Base-by-base conservation (phyloP, 2,329 filamentous ascomycete species). In the Teratosphaeria gauchensis region DNA sequence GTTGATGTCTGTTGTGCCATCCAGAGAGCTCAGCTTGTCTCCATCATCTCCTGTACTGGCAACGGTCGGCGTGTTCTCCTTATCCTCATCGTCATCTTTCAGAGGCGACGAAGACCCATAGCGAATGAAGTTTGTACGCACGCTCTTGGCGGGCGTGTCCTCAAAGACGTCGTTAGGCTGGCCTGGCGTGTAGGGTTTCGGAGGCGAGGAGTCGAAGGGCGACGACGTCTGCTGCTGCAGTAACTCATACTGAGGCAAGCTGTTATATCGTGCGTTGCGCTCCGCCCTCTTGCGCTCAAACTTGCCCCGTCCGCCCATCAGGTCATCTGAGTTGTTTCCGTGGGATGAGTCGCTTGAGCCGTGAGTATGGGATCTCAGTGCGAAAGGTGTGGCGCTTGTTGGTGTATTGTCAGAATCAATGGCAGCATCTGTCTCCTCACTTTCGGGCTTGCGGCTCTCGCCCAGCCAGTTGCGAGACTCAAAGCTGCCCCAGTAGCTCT, bases 201-300 rank as follows among this genome's bases (percentile, higher is more conserved):
- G 42, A 21, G 42, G 42, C 7, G 42, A 48, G 42, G 42, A 48
- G 42, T 24, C 42, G 4, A 48, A 48, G 9, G 42, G 42, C 2
- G 42, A 48, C 9, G 42, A 48, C 3, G 42, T 48, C 16, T 48
- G 42, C 42, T 21, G 42, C 19, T 48, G n/a, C 42, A 48, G 42
- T 16, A 48, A 11, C 9, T 48, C 42, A n/a, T 19, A 48, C 19
- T 48, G 42, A 4, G 42, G n/a, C 28, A 69, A 55, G 11, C 66
- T 65, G 35, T 67, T 68, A 60, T 69, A 69, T 16, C 66, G 63
- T 57, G 62, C 63, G 51, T 68, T 64, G 42, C 66, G 62, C n/a
- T 64, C 59, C 7, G 68, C 66, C n/a, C 66, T 59, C 55, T 62
- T 62, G 51, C 63, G 56, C n/a, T 67, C 65, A 48, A 66, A 66